Evolutionary conservation across 2,329 filamentous ascomycete genomes (phyloP).

Genomic region (Hymenoscyphus infarciens): DNA sequence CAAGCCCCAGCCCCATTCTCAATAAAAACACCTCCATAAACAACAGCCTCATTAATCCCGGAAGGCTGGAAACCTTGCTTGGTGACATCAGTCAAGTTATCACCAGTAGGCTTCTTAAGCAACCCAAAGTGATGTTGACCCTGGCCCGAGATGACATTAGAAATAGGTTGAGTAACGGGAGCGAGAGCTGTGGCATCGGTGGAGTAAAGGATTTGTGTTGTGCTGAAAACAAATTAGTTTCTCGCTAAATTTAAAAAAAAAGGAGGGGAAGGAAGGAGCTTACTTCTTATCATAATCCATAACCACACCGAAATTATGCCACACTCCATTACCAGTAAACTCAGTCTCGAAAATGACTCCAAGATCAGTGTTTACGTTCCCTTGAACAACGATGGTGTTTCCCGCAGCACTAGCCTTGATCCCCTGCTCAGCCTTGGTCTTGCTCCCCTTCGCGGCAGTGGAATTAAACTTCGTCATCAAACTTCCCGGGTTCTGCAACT

Average conservation of each 20-base stretch:
- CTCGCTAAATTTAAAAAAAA: neutral
- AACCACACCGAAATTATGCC: slow-evolving; percentile 60
- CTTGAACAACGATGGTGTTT: slow-evolving; percentile 45
- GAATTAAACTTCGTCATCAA: neutral
- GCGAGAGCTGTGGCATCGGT: slow-evolving; percentile 43
- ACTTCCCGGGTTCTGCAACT: neutral
- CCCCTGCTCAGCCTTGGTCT: neutral
- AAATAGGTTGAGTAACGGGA: slow-evolving; percentile 43
- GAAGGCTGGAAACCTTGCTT: slow-evolving; percentile 46
- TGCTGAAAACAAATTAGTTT: slow-evolving; percentile 37
- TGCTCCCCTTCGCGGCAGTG: neutral
- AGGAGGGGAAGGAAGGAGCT: slow-evolving; percentile 18
- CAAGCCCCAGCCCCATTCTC: slow-evolving; percentile 46
- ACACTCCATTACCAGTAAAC: slow-evolving; percentile 45
- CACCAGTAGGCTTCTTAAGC: slow-evolving; percentile 53
- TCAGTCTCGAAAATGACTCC: slow-evolving; percentile 47
- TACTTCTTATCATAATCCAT: slow-evolving; percentile 56
- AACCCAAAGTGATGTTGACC: slow-evolving; percentile 62
- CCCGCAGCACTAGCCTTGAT: slow-evolving; percentile 36
- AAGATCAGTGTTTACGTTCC: slow-evolving; percentile 46
- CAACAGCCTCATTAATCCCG: slow-evolving; percentile 49
- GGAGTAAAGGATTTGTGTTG: slow-evolving; percentile 57
- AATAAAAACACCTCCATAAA: slow-evolving; percentile 51
- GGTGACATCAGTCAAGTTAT: slow-evolving; percentile 44
- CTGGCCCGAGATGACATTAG: slow-evolving; percentile 52